Evolutionary conservation across 176 grass and related monocot genomes (phyloP).

Genomic region (Oryza glumipatula): DNA sequence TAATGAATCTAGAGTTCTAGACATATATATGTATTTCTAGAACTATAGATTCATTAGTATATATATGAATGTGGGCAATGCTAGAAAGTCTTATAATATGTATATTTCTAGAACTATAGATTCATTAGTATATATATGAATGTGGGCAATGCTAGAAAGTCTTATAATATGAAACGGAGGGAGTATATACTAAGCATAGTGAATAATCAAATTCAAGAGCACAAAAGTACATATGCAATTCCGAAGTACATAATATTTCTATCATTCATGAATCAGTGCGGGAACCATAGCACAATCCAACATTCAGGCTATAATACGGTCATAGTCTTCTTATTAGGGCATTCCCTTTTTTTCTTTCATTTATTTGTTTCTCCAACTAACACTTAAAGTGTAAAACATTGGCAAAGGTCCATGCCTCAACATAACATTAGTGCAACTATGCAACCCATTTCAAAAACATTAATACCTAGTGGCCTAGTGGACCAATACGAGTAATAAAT

Average conservation of each 20-base stretch:
- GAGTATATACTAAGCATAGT: neutral
- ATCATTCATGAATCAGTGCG: neutral
- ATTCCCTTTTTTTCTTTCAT: neutral
- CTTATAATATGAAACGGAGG: too few relatives aligned
- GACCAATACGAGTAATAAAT: too few relatives aligned
- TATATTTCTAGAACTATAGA: too few relatives aligned
- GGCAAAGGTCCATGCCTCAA: constrained; percentile 18
- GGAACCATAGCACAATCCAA: neutral
- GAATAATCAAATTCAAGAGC: constrained; percentile 3
- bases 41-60: too few relatives aligned
- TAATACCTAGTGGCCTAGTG: too few relatives aligned
- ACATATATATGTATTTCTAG: too few relatives aligned
- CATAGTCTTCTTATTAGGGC: neutral
- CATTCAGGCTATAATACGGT: neutral
- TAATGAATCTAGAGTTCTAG: too few relatives aligned
- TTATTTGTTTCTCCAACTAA: constrained; percentile 5
- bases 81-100: too few relatives aligned
- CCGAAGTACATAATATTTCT: neutral
- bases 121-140: too few relatives aligned
- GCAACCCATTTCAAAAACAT: too few relatives aligned
- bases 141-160: too few relatives aligned
- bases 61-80: too few relatives aligned
- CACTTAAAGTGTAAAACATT: constrained; percentile 22
- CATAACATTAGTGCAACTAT: neutral
- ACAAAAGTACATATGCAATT: neutral